These are phyloP conservation scores for Dendrostoma leiphaemia DNA, from an alignment of 2,329 filamentous ascomycete species.

Conservation along the genomic window DNA sequence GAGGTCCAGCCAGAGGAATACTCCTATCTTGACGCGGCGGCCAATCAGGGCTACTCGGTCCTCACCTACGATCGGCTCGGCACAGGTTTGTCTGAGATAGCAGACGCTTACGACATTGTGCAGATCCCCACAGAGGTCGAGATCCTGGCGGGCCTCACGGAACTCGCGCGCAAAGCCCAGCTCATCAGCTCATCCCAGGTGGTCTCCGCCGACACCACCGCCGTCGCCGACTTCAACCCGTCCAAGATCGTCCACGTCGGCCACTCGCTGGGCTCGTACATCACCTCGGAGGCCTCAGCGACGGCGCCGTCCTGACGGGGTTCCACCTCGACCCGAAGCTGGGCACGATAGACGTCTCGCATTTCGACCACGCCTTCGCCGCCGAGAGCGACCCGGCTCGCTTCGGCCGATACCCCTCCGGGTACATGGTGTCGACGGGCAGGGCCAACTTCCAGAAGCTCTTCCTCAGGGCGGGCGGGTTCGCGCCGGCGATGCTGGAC, in stretches of 20 bases:
- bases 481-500: conserved; percentile 29
- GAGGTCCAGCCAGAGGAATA: conserved; percentile 28
- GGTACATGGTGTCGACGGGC: conserved; percentile 24
- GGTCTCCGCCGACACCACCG: conserved; percentile 21
- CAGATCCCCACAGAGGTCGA: conserved; percentile 38
- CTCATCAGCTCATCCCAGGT: conserved; percentile 25
- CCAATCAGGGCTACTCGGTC: conserved; percentile 35
- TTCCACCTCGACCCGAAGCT: conserved; percentile 29
- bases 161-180: conserved; percentile 32
- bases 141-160: conserved; percentile 35
- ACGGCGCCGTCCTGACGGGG: conserved; percentile 38
- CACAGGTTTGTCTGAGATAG: conserved; percentile 32
- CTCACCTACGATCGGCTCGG: conserved; percentile 38
- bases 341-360: conserved; percentile 17
- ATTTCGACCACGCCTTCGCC: conserved; percentile 24
- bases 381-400: conserved; percentile 19
- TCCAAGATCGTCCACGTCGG: conserved; percentile 29
- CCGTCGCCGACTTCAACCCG: conserved; percentile 24
- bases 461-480: conserved; percentile 30
- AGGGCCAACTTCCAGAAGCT: conserved; percentile 31
- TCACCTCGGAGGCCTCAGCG: conserved; percentile 30
- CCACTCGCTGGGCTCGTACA: conserved; percentile 25
- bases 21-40: conserved; percentile 34
- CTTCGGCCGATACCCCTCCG: conserved; percentile 20
- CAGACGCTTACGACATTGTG: conserved; percentile 37